Base-by-base conservation (phyloP, 371 early-diverging fungal genomes). In the Dichotomocladium elegans region DNA sequence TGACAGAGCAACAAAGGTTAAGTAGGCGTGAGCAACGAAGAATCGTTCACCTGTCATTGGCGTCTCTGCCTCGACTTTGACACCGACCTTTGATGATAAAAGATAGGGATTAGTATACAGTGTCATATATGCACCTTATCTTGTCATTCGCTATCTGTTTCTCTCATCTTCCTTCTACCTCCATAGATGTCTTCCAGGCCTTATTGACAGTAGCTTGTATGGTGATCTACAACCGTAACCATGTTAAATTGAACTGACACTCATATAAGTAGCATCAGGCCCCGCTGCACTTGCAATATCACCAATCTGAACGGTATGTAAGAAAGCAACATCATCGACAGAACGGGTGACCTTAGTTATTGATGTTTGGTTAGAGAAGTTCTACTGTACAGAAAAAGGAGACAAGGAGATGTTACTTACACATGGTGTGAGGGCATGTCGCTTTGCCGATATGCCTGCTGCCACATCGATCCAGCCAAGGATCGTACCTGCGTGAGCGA, bases 151-250 rank as follows among this genome's bases (percentile, higher is more conserved):
- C n/a, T n/a, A n/a, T n/a, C n/a, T n/a, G n/a, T n/a, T n/a, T n/a
- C n/a, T n/a, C n/a, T 37, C 10, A 11, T 8, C 19, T 27, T 25
- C 28, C 19, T 24, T 12, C 10, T 47, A 77, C 79, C 67, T 90
- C 90, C 87, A 90, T 87, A 0, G 85, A 85, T 3, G 87, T 84
- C 41, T 80, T 83, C 88, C 88, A 90, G 2, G 84, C 71, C 51
- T 81, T 77, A 48, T 87, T 90, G 5, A 90, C 85, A 8, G 64
- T 69, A 0, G 88, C 88, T 53, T 82, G 83, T 15, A 90, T 70
- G 9, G 79, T 76, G 2, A 75, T 45, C 72, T 75, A 46, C 10
- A 8, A 37, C 3, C n/a, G n/a, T n/a, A n/a, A n/a, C n/a, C n/a
- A n/a, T n/a, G n/a, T n/a, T n/a, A n/a, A n/a, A n/a, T n/a, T n/a